Conservation (phyloP, 106 monocot species). For the Dactylorhiza incarnata region DNA sequence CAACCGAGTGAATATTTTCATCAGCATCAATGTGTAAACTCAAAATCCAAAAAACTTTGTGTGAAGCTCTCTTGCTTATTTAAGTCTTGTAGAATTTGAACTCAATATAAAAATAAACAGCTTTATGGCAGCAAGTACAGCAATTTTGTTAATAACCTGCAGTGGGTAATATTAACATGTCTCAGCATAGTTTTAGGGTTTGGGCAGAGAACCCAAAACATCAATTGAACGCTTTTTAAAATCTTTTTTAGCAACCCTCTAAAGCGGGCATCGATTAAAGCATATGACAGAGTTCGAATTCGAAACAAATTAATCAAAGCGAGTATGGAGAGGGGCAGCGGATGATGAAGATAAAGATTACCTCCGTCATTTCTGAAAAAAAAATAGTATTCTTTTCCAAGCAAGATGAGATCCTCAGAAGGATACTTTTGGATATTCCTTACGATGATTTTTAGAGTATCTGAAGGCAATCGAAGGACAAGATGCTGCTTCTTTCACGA, state of each 20-base stretch:
- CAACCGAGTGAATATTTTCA: neutral
- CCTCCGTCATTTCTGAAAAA: slow-evolving; percentile 5
- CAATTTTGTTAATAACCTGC: too few species aligned
- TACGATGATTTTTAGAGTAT: neutral
- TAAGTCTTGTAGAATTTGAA: too few species aligned
- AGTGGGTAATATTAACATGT: neutral
- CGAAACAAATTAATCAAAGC: neutral
- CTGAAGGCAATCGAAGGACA: neutral
- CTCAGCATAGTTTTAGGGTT: neutral
- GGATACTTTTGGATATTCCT: neutral
- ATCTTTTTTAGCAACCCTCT: neutral
- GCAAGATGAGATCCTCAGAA: neutral
- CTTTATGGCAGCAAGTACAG: too few species aligned
- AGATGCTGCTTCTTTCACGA: neutral
- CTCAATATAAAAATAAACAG: too few species aligned
- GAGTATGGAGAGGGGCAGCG: neutral
- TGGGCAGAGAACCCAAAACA: neutral
- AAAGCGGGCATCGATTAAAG: neutral
- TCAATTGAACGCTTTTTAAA: neutral
- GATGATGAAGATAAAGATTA: slow-evolving; percentile 1
- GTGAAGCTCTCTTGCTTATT: neutral
- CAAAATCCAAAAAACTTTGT: neutral
- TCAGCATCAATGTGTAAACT: neutral
- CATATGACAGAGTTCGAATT: neutral
- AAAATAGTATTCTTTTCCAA: neutral